A percentile compares a stretch with the other conserved stretches of the same genome.
Evolutionary conservation across 805 yeast species (phyloP).

Genomic region (Lachancea kluyveri): DNA sequence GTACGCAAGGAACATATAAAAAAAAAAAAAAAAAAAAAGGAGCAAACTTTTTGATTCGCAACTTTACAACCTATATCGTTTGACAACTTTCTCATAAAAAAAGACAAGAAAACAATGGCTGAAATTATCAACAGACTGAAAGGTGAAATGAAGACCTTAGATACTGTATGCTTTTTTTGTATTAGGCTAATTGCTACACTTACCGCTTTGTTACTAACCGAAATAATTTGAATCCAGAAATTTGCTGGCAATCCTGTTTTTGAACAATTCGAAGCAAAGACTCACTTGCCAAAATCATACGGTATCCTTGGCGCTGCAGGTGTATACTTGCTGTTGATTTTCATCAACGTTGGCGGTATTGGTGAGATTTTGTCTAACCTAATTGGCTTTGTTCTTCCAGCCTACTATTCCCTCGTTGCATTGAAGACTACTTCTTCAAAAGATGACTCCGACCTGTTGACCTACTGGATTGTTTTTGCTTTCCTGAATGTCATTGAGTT

Average conservation of each 20-base stretch:
- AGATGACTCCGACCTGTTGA: conserved; percentile 84
- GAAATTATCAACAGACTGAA: conserved; percentile 42
- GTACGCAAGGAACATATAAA: no score
- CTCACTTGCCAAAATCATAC: conserved; percentile 76
- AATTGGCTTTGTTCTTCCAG: conserved; percentile 87
- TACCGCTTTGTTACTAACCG: conserved; percentile 5
- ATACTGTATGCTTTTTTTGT: conserved; percentile 34
- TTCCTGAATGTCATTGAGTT: conserved; percentile 86
- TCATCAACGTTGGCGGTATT: conserved; percentile 87
- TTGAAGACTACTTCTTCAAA: conserved; percentile 58
- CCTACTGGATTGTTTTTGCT: conserved; percentile 99
- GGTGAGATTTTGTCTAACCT: conserved; percentile 92
- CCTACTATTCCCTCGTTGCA: conserved; percentile 81
- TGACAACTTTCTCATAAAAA: no score
- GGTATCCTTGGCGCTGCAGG: conserved; percentile 61
- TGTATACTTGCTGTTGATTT: conserved; percentile 68
- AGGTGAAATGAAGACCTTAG: conserved; percentile 41
- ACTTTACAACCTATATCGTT: no score
- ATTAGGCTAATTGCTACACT: neutral
- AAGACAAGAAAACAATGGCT: conserved; percentile 32
- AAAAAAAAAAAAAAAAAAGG: no score
- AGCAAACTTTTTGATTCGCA: no score
- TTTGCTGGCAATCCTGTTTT: conserved; percentile 30
- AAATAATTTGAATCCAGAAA: conserved; percentile 13
- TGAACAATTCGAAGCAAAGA: conserved; percentile 37